Evolutionary conservation across 495 filamentous ascomycete species (phyloP).

Genomic region (Peziza echinospora): DNA sequence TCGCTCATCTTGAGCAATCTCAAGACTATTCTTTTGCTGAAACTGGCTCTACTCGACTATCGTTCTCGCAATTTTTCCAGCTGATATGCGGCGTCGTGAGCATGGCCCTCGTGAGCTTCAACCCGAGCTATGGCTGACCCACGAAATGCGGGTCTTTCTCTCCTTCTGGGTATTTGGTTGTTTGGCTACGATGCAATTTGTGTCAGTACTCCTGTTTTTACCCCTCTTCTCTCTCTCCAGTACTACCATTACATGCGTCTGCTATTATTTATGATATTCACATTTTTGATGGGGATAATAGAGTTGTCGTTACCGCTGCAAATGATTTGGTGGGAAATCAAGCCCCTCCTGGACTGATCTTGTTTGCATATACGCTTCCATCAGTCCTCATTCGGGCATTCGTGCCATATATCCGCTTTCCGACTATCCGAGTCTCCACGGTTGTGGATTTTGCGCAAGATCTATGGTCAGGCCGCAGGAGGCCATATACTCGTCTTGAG

Average conservation of each 20-base stretch:
- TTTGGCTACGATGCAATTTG: slow-evolving; percentile 14
- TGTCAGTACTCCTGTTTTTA: slow-evolving; percentile 1
- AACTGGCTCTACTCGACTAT: too few species aligned
- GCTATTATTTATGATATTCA: too few species aligned
- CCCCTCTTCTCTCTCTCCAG: too few species aligned
- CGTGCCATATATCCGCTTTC: slow-evolving; percentile 13
- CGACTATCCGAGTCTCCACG: slow-evolving; percentile 3
- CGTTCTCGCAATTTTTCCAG: too few species aligned
- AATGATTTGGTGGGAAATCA: slow-evolving; percentile 15
- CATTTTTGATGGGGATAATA: neutral
- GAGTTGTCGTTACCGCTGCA: slow-evolving; percentile 13
- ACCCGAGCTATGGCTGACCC: too few species aligned
- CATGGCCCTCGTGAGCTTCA: too few species aligned
- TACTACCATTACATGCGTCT: too few species aligned
- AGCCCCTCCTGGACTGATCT: slow-evolving; percentile 14
- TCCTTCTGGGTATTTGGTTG: slow-evolving; percentile 16
- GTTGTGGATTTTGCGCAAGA: neutral
- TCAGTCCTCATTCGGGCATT: slow-evolving; percentile 13
- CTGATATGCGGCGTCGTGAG: too few species aligned
- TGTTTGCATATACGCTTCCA: slow-evolving; percentile 16
- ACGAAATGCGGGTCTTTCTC: slow-evolving; percentile 5
- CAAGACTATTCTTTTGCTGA: too few species aligned
- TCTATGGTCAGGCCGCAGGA: neutral
- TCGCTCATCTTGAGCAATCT: too few species aligned
- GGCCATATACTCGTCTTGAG: neutral